Percentiles rank a stretch among this genome's conserved stretches.
phyloP scores from a whole-genome alignment of 805 yeast species.

The Metschnikowia hibisci region DNA sequence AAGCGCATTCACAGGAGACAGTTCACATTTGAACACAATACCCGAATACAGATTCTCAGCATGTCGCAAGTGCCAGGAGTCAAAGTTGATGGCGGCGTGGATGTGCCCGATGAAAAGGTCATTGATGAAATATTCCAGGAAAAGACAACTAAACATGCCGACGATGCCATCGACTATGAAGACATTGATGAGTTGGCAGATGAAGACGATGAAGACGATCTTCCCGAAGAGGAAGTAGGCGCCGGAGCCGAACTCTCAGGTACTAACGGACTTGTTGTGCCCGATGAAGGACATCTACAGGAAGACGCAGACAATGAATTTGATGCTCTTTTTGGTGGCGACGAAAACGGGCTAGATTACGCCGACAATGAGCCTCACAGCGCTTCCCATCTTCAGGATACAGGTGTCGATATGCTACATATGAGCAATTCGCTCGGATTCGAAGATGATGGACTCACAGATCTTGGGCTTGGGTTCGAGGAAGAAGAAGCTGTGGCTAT shows the following conservation, averaged over 20 bases:
- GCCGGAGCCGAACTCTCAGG: constrained; percentile 19
- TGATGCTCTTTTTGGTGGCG: constrained; percentile 38
- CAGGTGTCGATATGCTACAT: constrained; percentile 16
- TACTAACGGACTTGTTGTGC: constrained; percentile 3
- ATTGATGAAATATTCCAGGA: constrained; percentile 38
- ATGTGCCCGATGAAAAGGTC: constrained; percentile 35
- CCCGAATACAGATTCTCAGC: background rate
- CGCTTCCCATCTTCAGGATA: constrained; percentile 3
- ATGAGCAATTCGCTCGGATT: constrained; percentile 13
- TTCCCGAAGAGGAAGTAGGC: constrained; percentile 8
- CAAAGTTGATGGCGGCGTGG: constrained; percentile 14
- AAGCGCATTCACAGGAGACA: no score
- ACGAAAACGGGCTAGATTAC: constrained; percentile 20
- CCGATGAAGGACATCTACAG: constrained; percentile 24
- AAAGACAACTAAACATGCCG: constrained; percentile 63
- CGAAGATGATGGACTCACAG: constrained; percentile 20
- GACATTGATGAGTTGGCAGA: constrained; percentile 95
- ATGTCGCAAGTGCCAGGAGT: background rate
- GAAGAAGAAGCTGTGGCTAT: constrained; percentile 12
- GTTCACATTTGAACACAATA: no score
- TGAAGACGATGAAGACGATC: constrained; percentile 68
- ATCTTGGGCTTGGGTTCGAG: constrained; percentile 19
- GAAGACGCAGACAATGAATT: constrained; percentile 36
- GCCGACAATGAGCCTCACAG: constrained; percentile 20
- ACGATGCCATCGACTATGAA: constrained; percentile 89